Conservation (phyloP, 2,329 filamentous ascomycete genomes). For the Colletotrichum destructivum region DNA sequence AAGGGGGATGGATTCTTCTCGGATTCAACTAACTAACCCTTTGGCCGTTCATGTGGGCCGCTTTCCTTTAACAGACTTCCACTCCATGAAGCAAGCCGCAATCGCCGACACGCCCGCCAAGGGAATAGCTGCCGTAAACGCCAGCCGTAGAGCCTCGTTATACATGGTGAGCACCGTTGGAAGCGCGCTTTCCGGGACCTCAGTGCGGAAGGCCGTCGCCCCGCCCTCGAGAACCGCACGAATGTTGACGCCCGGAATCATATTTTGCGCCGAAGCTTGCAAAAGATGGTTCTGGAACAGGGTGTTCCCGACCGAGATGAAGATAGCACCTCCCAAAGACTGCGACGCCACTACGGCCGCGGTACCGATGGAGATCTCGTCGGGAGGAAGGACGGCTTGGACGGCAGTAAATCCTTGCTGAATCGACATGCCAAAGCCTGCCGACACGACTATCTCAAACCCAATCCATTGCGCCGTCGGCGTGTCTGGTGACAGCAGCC, state of each 20-base stretch:
- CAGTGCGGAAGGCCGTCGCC: constrained; percentile 65
- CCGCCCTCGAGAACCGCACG: constrained; percentile 54
- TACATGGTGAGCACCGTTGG: constrained; percentile 70
- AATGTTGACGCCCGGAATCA: constrained; percentile 33
- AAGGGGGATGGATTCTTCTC: too few species aligned
- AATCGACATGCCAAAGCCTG: constrained; percentile 56
- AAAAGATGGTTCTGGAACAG: constrained; percentile 55
- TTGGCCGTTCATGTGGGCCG: not conserved
- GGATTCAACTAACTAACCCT: too few species aligned
- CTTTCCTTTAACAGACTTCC: constrained; percentile 29
- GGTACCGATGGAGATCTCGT: constrained; percentile 48
- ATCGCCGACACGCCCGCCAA: constrained; percentile 31
- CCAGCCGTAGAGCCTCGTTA: constrained; percentile 72
- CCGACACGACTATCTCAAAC: constrained; percentile 61
- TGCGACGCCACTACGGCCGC: constrained; percentile 52
- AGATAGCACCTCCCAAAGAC: constrained; percentile 60
- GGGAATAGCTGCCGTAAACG: constrained; percentile 55
- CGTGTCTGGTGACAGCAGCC: constrained; percentile 52
- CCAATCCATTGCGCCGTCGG: constrained; percentile 58
- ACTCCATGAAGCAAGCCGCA: constrained; percentile 38
- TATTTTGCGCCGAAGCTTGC: constrained; percentile 46
- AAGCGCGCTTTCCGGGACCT: constrained; percentile 63
- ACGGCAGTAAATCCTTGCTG: constrained; percentile 62
- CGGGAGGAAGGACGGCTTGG: constrained; percentile 49
- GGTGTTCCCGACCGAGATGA: constrained; percentile 59